A percentile compares a stretch with the other conserved stretches of the same genome.
These are phyloP conservation scores for Ettlia oleoabundans DNA, from an alignment of 139 green algal genomes.

Conservation along the genomic window DNA sequence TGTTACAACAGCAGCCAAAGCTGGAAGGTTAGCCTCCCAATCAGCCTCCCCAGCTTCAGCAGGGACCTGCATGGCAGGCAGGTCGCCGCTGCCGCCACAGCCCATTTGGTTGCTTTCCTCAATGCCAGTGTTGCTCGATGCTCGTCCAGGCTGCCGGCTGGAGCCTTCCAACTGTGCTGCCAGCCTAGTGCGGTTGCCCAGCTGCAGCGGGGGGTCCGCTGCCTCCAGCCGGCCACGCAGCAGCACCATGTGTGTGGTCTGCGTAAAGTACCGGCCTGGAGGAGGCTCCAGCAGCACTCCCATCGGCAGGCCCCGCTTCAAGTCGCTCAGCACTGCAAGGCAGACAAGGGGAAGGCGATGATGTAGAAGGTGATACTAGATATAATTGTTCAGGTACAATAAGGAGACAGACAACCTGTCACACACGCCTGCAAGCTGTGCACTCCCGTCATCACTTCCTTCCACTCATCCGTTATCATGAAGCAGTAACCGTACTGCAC, in stretches of 20 bases:
- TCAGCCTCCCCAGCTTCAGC: not conserved
- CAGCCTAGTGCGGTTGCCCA: not conserved
- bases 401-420: too few relatives aligned
- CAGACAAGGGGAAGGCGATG: not conserved
- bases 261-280: slow-evolving; percentile 7
- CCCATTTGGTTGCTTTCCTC: not conserved
- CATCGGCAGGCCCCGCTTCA: slow-evolving; percentile 44
- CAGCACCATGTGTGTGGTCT: slow-evolving; percentile 40
- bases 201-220: not conserved
- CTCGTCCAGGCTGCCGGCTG: not conserved
- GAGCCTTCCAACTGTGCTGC: not conserved
- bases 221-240: slow-evolving; percentile 31
- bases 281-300: slow-evolving; percentile 47
- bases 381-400: too few relatives aligned
- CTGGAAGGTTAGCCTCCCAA: not conserved
- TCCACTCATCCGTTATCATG: too few relatives aligned
- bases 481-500: not conserved
- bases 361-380: too few relatives aligned
- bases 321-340: slow-evolving; percentile 12
- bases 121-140: not conserved
- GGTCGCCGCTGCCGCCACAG: not conserved
- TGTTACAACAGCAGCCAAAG: not conserved
- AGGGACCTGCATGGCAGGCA: not conserved
- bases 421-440: too few relatives aligned
- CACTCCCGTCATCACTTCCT: too few relatives aligned